These are phyloP conservation scores for Bacidia gigantensis DNA, from an alignment of 495 filamentous ascomycete species.

Conservation along the genomic window DNA sequence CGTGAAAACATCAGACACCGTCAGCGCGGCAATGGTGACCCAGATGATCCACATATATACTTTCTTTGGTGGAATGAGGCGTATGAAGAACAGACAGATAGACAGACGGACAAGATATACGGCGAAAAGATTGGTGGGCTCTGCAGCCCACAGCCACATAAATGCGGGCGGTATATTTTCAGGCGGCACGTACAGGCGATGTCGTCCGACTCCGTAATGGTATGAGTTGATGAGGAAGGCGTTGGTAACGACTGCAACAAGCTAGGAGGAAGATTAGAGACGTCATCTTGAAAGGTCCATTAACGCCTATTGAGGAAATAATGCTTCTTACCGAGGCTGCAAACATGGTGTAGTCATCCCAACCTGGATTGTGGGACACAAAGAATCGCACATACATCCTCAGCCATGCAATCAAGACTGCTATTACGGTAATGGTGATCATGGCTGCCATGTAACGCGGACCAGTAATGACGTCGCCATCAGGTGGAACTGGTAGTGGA, in stretches of 20 bases:
- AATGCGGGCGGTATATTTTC: slow-evolving; percentile 1
- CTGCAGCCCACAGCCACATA: slow-evolving; percentile 12
- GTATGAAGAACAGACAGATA: slow-evolving; percentile 9
- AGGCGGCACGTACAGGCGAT: slow-evolving; percentile 1
- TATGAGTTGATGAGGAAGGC: slow-evolving; percentile 10
- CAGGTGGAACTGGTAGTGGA: slow-evolving; percentile 1
- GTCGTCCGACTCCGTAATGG: slow-evolving; percentile 4
- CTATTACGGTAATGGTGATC: slow-evolving; percentile 2
- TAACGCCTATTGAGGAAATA: neutral
- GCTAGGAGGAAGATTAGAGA: neutral
- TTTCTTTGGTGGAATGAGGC: slow-evolving; percentile 9
- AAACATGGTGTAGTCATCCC: slow-evolving; percentile 14
- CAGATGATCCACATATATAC: slow-evolving; percentile 6
- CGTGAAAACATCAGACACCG: slow-evolving; percentile 7
- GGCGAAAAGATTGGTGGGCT: slow-evolving; percentile 7
- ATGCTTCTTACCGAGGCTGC: slow-evolving; percentile 16
- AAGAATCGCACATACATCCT: slow-evolving; percentile 10
- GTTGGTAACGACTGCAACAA: slow-evolving; percentile 6
- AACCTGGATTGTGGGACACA: slow-evolving; percentile 8
- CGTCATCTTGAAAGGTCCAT: neutral
- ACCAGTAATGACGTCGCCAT: slow-evolving; percentile 4
- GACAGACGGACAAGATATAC: slow-evolving; percentile 9
- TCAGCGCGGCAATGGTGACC: slow-evolving; percentile 2
- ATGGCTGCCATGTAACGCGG: slow-evolving; percentile 8
- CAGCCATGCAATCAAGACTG: slow-evolving; percentile 7